Percentiles rank a stretch among this genome's conserved stretches.
Conservation (phyloP, 108 stramenopile species). For the Nitzschia sp. region DNA sequence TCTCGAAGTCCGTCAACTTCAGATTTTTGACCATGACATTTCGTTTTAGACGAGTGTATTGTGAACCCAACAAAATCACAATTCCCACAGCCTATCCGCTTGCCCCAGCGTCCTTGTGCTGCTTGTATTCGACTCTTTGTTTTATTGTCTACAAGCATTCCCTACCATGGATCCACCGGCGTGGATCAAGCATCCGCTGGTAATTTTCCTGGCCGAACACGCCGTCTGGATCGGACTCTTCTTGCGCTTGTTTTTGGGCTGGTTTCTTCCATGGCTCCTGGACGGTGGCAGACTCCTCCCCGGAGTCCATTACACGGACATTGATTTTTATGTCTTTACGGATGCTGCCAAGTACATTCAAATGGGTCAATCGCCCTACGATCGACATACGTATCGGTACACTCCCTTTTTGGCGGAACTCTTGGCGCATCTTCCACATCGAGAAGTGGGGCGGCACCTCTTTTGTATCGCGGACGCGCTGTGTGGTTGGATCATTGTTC, state of each 20-base stretch:
- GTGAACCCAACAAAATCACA: too few species aligned
- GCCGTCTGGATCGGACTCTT: slow-evolving; percentile 55
- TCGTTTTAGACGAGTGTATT: too few species aligned
- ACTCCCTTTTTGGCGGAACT: slow-evolving; percentile 94
- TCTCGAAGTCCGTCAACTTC: too few species aligned
- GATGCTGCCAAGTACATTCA: slow-evolving; percentile 76
- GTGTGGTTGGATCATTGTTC: slow-evolving; percentile 75
- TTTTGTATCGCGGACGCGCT: slow-evolving; percentile 86
- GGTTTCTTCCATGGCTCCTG: slow-evolving; percentile 62
- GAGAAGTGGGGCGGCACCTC: slow-evolving; percentile 61
- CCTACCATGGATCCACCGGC: not conserved
- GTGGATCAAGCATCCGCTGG: slow-evolving; percentile 3
- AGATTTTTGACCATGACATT: too few species aligned
- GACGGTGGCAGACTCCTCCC: slow-evolving; percentile 66
- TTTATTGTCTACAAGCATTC: too few species aligned
- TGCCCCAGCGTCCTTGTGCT: too few species aligned
- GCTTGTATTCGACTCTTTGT: too few species aligned
- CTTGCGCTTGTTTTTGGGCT: slow-evolving; percentile 60
- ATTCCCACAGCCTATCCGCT: too few species aligned
- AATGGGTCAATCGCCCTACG: slow-evolving; percentile 80
- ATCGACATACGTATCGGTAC: slow-evolving; percentile 97
- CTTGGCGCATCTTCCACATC: slow-evolving; percentile 42
- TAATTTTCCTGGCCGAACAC: slow-evolving; percentile 38
- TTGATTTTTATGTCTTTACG: slow-evolving; percentile 87
- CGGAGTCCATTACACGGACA: slow-evolving; percentile 86